Evolutionary conservation across 768 basidiomycete genomes (phyloP).

Genomic region (Tricholoma sp.): DNA sequence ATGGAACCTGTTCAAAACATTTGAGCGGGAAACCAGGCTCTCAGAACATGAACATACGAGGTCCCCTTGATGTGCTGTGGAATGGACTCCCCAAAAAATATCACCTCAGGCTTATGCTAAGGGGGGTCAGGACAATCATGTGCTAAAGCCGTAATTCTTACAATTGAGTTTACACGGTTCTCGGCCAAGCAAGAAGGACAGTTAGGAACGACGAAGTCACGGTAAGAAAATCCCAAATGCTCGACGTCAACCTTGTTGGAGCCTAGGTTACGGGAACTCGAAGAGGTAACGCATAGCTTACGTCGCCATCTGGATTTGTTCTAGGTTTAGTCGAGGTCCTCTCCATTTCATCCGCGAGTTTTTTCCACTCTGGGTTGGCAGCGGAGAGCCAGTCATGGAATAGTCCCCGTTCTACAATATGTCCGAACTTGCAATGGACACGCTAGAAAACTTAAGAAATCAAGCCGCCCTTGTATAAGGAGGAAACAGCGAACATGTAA

Average conservation of each 20-base stretch:
- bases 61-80: constrained; percentile 53
- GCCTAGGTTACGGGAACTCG: neutral
- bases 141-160: constrained; percentile 21
- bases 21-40: neutral
- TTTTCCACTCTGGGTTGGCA: constrained; percentile 77
- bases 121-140: constrained; percentile 1
- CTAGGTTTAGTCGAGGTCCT: constrained; percentile 52
- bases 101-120: constrained; percentile 75
- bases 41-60: constrained; percentile 49
- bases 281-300: constrained; percentile 27
- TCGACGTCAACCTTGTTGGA: constrained; percentile 69
- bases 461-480: neutral
- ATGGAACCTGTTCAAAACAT: constrained; percentile 36
- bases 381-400: constrained; percentile 74
- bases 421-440: constrained; percentile 74
- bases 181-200: constrained; percentile 65
- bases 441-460: constrained; percentile 36
- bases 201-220: constrained; percentile 72
- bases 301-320: constrained; percentile 94
- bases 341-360: constrained; percentile 60
- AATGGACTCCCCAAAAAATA: constrained; percentile 92
- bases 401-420: constrained; percentile 54
- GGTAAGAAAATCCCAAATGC: constrained; percentile 62
- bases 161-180: constrained; percentile 54
- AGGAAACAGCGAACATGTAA: constrained; percentile 50